These are phyloP conservation scores for Leccinum pachyderme DNA, from an alignment of 1,284 basidiomycete genomes.

Conservation along the genomic window DNA sequence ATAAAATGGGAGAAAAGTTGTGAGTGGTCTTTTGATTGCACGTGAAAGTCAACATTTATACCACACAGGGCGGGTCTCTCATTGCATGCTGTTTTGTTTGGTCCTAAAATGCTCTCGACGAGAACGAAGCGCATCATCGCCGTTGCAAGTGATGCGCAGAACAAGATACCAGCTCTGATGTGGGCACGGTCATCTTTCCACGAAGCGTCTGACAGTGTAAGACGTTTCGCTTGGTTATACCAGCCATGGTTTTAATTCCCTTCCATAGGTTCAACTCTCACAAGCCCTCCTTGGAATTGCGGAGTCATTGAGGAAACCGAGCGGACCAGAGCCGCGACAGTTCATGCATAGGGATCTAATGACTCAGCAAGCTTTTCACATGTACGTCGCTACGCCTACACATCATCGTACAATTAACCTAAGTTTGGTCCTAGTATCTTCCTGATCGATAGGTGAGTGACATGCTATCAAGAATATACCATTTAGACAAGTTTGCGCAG, in stretches of 20 bases:
- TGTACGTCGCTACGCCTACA: slow-evolving; percentile 40
- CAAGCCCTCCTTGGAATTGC: slow-evolving; percentile 59
- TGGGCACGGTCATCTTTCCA: slow-evolving; percentile 46
- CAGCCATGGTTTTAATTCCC: not conserved
- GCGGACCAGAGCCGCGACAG: slow-evolving; percentile 43
- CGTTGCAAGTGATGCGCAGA: slow-evolving; percentile 50
- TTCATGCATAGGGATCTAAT: slow-evolving; percentile 54
- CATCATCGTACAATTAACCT: not conserved
- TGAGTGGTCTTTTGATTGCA: slow-evolving; percentile 23
- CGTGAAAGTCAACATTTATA: not conserved
- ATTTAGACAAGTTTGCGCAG: slow-evolving; percentile 26
- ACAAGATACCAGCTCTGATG: slow-evolving; percentile 30
- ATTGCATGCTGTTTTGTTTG: slow-evolving; percentile 59
- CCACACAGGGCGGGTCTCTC: slow-evolving; percentile 50
- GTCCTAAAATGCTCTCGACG: slow-evolving; percentile 33
- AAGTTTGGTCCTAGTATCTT: slow-evolving; percentile 39
- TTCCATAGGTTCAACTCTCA: slow-evolving; percentile 48
- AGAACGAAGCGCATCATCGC: slow-evolving; percentile 48
- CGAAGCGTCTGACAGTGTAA: slow-evolving; percentile 52
- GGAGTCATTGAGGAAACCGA: slow-evolving; percentile 52
- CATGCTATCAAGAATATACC: not conserved
- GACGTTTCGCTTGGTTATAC: slow-evolving; percentile 6
- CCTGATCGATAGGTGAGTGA: slow-evolving; percentile 46
- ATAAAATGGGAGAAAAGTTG: slow-evolving; percentile 43
- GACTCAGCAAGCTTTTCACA: slow-evolving; percentile 54